Percentiles rank a stretch among this genome's conserved stretches.
These are phyloP conservation scores for Fusarium acutatum DNA, from an alignment of 2,329 filamentous ascomycete genomes.

Conservation along the genomic window DNA sequence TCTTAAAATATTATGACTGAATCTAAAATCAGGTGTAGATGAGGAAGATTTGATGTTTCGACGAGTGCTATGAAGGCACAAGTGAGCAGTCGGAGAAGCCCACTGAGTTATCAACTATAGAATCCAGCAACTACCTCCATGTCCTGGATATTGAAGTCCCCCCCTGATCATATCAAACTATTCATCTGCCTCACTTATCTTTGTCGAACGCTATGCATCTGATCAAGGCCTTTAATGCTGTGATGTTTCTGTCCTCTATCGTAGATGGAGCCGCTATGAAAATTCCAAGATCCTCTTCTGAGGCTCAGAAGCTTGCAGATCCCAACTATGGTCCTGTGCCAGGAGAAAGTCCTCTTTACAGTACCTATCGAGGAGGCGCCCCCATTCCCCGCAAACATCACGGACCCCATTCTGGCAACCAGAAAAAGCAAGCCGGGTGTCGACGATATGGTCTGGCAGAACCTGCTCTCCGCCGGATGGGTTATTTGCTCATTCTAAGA, in stretches of 20 bases:
- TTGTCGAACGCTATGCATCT: neutral
- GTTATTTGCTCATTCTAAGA: neutral
- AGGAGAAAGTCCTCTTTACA: neutral
- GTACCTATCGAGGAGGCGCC: neutral
- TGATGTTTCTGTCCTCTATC: rapidly evolving
- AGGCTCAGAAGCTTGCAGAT: neutral
- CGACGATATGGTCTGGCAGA: neutral
- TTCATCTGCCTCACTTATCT: neutral
- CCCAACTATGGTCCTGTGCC: neutral
- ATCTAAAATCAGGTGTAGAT: no score
- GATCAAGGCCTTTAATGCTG: neutral
- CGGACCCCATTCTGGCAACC: neutral
- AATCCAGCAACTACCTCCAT: no score
- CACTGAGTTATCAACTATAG: no score
- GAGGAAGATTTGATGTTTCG: neutral
- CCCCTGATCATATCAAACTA: neutral
- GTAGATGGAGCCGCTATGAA: neutral
- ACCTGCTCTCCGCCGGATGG: neutral
- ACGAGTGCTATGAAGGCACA: no score
- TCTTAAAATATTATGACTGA: no score
- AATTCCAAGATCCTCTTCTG: neutral
- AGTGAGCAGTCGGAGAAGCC: no score
- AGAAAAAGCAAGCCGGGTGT: neutral
- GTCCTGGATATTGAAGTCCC: neutral
- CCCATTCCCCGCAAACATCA: neutral